phyloP scores from a whole-genome alignment of 1,284 basidiomycete species.

The Cryptococcus wingfieldii region DNA sequence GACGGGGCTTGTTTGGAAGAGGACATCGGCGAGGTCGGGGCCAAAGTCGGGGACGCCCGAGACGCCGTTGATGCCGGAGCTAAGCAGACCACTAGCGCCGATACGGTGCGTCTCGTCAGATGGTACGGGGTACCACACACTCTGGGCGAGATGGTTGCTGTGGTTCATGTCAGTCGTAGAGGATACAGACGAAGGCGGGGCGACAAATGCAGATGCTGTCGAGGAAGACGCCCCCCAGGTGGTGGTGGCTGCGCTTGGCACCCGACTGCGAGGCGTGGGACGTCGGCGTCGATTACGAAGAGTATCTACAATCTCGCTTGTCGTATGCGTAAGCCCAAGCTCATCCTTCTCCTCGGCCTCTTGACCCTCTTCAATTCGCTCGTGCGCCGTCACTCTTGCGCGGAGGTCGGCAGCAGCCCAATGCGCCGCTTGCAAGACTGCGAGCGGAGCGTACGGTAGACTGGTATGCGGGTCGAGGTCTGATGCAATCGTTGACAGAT shows the following conservation, averaged over 20 bases:
- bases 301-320: conserved; percentile 25
- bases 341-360: conserved; percentile 24
- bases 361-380: conserved; percentile 1
- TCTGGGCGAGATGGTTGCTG: conserved; percentile 11
- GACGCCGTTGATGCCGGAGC: background rate
- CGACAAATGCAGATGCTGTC: conserved; percentile 10
- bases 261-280: conserved; percentile 15
- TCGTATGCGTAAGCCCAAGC: conserved; percentile 37
- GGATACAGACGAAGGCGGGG: background rate
- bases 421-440: conserved; percentile 67
- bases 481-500: conserved; percentile 65
- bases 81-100: conserved; percentile 62
- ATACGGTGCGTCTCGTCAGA: conserved; percentile 71
- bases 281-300: conserved; percentile 17
- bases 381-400: conserved; percentile 28
- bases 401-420: conserved; percentile 56
- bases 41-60: conserved; percentile 42
- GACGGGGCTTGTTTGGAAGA: conserved; percentile 31
- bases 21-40: conserved; percentile 42
- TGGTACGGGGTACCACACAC: conserved; percentile 65
- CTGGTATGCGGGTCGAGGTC: conserved; percentile 68
- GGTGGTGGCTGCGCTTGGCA: conserved; percentile 11
- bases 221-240: conserved; percentile 2
- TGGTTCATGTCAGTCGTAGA: background rate
- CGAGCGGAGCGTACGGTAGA: conserved; percentile 63